Percentiles rank a stretch among this genome's conserved stretches.
Conservation (phyloP, 805 yeast species). For the Saccharomycopsis fermentans region DNA sequence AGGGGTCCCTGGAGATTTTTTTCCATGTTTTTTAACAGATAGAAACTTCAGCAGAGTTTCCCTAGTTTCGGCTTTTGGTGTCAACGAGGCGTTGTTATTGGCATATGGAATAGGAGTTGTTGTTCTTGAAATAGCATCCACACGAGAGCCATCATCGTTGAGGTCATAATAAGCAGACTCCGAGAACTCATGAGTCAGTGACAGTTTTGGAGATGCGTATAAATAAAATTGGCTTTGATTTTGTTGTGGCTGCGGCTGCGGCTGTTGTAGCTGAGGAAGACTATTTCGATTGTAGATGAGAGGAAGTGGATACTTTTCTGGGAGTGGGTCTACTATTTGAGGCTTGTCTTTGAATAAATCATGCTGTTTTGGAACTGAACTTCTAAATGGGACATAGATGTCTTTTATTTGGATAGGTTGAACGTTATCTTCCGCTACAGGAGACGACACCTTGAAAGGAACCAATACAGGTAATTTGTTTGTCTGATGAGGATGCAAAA, state of each 20-base stretch:
- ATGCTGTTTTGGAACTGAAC: not conserved
- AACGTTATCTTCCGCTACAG: not conserved
- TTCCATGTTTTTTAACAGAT: not conserved
- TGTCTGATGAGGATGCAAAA: not conserved
- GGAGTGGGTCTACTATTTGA: too few relatives aligned
- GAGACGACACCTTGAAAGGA: constrained; percentile 10
- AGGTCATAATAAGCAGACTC: not conserved
- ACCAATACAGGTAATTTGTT: constrained; percentile 10
- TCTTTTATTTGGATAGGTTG: not conserved
- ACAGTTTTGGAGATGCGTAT: not conserved
- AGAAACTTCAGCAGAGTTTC: not conserved
- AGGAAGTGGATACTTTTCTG: too few relatives aligned
- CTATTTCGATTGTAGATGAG: not conserved
- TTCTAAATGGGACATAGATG: not conserved
- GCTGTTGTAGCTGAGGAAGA: not conserved
- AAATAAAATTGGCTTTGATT: not conserved
- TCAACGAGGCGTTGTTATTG: not conserved
- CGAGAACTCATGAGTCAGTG: not conserved
- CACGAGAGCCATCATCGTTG: not conserved
- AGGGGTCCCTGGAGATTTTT: not conserved
- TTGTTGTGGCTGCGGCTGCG: too few relatives aligned
- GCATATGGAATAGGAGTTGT: not conserved
- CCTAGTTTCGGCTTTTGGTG: not conserved
- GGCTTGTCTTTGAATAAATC: too few relatives aligned
- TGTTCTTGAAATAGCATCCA: not conserved